A percentile compares a stretch with the other conserved stretches of the same genome.
Conservation (phyloP, 1,284 basidiomycete species). For the Pyrrhoderma lamaoense region DNA sequence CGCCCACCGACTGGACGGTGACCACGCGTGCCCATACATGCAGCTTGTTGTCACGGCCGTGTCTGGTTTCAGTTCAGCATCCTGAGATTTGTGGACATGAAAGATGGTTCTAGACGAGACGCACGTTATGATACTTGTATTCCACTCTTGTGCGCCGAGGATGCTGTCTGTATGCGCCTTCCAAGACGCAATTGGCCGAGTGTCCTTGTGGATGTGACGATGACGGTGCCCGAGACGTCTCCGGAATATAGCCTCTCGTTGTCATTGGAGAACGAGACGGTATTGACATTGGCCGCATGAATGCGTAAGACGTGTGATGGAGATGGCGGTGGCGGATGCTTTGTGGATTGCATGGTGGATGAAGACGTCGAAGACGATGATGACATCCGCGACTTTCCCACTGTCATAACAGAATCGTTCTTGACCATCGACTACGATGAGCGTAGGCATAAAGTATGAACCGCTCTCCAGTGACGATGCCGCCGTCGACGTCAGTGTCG, state of each 20-base stretch:
- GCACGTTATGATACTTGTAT: conserved; percentile 62
- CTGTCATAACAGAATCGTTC: not conserved
- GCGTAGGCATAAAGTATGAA: not conserved
- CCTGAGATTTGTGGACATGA: not conserved
- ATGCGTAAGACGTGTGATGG: conserved; percentile 34
- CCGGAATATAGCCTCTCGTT: conserved; percentile 78
- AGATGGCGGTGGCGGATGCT: conserved; percentile 12
- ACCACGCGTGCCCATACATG: conserved; percentile 56
- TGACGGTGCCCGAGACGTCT: conserved; percentile 65
- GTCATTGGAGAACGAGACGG: conserved; percentile 43
- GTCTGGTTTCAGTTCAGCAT: conserved; percentile 38
- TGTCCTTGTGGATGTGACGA: conserved; percentile 64
- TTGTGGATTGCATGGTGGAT: not conserved
- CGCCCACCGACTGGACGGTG: conserved; percentile 42
- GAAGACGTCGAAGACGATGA: not conserved
- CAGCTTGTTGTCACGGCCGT: conserved; percentile 80
- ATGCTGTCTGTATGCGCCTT: conserved; percentile 69
- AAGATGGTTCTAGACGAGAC: conserved; percentile 21
- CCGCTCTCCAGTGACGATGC: conserved; percentile 8
- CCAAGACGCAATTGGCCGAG: conserved; percentile 72
- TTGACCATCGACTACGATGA: conserved; percentile 4
- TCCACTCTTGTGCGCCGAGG: conserved; percentile 72
- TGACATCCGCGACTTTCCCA: conserved; percentile 1
- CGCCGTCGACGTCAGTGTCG: not conserved
- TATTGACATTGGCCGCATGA: conserved; percentile 34